These are phyloP conservation scores for Pseudozyma sp. DNA, from an alignment of 1,284 basidiomycete species.

Conservation along the genomic window DNA sequence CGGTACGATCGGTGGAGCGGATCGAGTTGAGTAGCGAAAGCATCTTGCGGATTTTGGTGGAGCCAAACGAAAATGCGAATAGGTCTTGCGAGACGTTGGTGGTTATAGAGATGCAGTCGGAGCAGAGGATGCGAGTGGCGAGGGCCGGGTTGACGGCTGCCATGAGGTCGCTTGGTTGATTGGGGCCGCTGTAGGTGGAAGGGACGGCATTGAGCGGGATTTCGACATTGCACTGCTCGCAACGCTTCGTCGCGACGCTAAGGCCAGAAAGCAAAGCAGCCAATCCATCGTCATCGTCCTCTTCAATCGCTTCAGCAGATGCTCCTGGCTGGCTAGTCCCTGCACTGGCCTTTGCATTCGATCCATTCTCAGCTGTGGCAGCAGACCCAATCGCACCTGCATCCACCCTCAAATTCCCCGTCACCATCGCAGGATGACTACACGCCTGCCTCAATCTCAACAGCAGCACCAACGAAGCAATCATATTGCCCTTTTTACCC, in stretches of 20 bases:
- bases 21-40: constrained; percentile 79
- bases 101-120: constrained; percentile 45
- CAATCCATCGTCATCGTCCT: constrained; percentile 75
- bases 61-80: constrained; percentile 71
- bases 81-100: constrained; percentile 27
- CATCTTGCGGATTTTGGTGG: constrained; percentile 86
- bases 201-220: constrained; percentile 7
- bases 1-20: constrained; percentile 73
- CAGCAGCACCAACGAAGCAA: constrained; percentile 84
- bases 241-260: constrained; percentile 70
- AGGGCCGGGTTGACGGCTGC: constrained; percentile 24
- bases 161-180: constrained; percentile 26
- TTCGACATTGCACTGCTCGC: constrained; percentile 53
- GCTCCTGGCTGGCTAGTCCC: background rate
- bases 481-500: constrained; percentile 77
- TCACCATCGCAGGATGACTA: constrained; percentile 60
- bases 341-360: background rate
- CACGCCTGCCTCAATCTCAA: constrained; percentile 84
- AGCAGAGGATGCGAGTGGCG: constrained; percentile 44
- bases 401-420: constrained; percentile 36
- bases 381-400: constrained; percentile 36
- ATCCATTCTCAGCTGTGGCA: background rate
- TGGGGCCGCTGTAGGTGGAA: background rate
- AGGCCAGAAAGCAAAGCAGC: constrained; percentile 80
- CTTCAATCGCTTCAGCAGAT: constrained; percentile 33